phyloP scores from a whole-genome alignment of 2,329 filamentous ascomycete species.

The Colletotrichum tofieldiae region DNA sequence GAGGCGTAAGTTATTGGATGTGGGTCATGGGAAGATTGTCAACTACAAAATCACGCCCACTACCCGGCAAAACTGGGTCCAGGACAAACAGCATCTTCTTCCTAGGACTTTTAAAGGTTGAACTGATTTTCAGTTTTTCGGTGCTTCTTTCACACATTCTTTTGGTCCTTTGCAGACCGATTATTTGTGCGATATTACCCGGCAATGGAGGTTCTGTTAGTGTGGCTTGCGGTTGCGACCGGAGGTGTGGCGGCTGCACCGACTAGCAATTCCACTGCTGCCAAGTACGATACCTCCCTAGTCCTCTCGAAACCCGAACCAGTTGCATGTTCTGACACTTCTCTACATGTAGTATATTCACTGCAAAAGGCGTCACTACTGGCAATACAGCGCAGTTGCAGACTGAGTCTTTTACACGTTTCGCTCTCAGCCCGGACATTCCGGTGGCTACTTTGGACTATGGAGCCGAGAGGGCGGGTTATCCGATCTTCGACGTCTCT shows the following conservation, averaged over 20 bases:
- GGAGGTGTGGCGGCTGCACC: not conserved
- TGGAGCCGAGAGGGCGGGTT: slow-evolving; percentile 52
- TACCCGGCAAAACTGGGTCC: not conserved
- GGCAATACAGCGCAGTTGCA: not conserved
- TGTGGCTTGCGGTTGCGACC: not conserved
- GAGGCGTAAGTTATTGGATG: not conserved
- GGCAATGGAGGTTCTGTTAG: not conserved
- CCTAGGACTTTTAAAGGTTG: not conserved
- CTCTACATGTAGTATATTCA: not conserved
- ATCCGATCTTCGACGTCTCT: slow-evolving; percentile 52
- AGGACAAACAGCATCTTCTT: not conserved
- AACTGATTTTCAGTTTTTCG: not conserved
- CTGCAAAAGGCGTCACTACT: slow-evolving; percentile 8
- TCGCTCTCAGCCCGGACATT: slow-evolving; percentile 21
- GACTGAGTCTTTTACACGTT: slow-evolving; percentile 16
- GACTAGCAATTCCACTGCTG: not conserved
- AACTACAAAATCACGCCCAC: not conserved
- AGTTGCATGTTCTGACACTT: not conserved
- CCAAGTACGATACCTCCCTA: not conserved
- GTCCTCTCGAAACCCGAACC: too few relatives aligned
- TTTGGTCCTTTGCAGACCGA: not conserved
- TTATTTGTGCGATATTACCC: too few relatives aligned
- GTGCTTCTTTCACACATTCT: not conserved
- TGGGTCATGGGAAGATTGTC: not conserved
- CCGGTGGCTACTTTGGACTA: slow-evolving; percentile 50